phyloP scores from a whole-genome alignment of 495 filamentous ascomycete species.

The Xylaria acuta region DNA sequence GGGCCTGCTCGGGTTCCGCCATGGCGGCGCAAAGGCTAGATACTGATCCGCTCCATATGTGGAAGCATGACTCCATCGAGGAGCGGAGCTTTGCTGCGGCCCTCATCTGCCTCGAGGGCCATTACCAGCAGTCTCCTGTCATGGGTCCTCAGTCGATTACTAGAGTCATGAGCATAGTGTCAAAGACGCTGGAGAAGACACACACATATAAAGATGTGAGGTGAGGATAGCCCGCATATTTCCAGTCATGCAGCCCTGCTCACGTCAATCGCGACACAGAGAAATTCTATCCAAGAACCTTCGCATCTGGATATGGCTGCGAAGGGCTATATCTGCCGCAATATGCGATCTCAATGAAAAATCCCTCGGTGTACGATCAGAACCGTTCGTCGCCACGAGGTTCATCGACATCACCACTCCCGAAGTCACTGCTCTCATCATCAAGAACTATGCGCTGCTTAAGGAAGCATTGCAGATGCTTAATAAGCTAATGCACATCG shows the following conservation, averaged over 20 bases:
- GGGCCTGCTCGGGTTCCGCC: background rate
- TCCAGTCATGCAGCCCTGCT: slow-evolving; percentile 31
- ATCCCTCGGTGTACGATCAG: slow-evolving; percentile 56
- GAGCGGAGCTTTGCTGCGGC: slow-evolving; percentile 60
- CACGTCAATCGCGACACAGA: slow-evolving; percentile 46
- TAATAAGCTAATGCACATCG: slow-evolving; percentile 84
- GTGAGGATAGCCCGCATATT: slow-evolving; percentile 38
- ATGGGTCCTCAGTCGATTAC: slow-evolving; percentile 56
- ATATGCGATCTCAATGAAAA: slow-evolving; percentile 68
- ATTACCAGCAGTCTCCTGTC: slow-evolving; percentile 56
- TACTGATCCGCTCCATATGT: slow-evolving; percentile 26
- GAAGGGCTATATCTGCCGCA: slow-evolving; percentile 52
- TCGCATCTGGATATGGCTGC: slow-evolving; percentile 74
- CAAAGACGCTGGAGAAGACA: slow-evolving; percentile 60
- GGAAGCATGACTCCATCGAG: slow-evolving; percentile 50
- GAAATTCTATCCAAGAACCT: slow-evolving; percentile 63
- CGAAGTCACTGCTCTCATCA: slow-evolving; percentile 75
- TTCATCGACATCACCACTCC: slow-evolving; percentile 58
- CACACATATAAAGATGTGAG: slow-evolving; percentile 60
- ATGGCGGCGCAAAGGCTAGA: slow-evolving; percentile 26
- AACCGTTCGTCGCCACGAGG: slow-evolving; percentile 49
- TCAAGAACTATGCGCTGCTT: slow-evolving; percentile 73
- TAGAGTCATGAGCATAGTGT: slow-evolving; percentile 55
- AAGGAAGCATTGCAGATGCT: slow-evolving; percentile 83
- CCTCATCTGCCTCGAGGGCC: slow-evolving; percentile 61